These are phyloP conservation scores for Sclerotinia glacialis DNA, from an alignment of 2,329 filamentous ascomycete genomes.

Conservation along the genomic window DNA sequence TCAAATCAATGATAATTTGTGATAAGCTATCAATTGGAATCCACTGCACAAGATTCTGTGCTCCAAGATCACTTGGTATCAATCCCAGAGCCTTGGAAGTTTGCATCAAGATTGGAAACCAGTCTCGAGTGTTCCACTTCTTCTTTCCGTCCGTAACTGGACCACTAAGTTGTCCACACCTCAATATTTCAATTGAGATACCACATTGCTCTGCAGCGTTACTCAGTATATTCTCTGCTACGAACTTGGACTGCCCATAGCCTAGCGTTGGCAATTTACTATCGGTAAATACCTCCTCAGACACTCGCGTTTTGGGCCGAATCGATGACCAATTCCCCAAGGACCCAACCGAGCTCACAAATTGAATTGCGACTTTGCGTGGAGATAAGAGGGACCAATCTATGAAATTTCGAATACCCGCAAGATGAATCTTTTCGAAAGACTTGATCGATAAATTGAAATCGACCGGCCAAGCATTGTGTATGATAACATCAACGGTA, in stretches of 20 bases:
- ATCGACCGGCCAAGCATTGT: constrained; percentile 42
- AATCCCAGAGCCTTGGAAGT: background rate
- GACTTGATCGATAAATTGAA: constrained; percentile 39
- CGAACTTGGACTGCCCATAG: constrained; percentile 34
- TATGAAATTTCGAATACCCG: constrained; percentile 43
- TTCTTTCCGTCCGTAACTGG: constrained; percentile 42
- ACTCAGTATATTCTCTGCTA: constrained; percentile 43
- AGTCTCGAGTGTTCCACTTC: constrained; percentile 55
- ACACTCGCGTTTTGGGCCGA: constrained; percentile 32
- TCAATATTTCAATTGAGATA: constrained; percentile 44
- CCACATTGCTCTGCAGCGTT: constrained; percentile 40
- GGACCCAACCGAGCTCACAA: constrained; percentile 30
- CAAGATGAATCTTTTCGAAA: constrained; percentile 41
- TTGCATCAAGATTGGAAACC: constrained; percentile 34
- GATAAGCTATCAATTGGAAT: constrained; percentile 39
- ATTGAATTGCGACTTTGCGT: constrained; percentile 33
- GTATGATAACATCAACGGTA: constrained; percentile 18
- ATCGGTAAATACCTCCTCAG: constrained; percentile 41
- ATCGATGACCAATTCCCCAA: constrained; percentile 14
- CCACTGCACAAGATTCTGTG: constrained; percentile 43
- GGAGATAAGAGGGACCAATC: constrained; percentile 20
- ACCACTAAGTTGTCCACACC: constrained; percentile 50
- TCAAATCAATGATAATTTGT: background rate
- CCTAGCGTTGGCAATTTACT: constrained; percentile 35
- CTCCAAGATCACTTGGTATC: constrained; percentile 35